Base-by-base conservation (phyloP, 139 green algal genomes). In the Haematococcus lacustris region DNA sequence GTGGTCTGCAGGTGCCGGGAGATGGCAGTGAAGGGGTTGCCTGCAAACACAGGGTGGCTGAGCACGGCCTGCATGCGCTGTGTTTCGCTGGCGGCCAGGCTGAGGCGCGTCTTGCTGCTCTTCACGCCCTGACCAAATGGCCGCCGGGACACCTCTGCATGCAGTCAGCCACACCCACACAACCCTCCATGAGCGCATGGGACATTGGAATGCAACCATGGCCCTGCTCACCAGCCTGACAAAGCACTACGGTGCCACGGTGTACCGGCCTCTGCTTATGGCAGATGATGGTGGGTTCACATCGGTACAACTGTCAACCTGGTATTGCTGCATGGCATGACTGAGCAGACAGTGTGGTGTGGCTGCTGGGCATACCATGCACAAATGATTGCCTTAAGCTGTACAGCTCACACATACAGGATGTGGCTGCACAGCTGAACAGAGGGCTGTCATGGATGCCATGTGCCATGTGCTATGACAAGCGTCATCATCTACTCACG, bases 11-110 rank as follows among this genome's bases (percentile, higher is more conserved):
- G 71, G 68, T 88, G 83, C 40, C 53, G 76, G 2, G 35, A 71
- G n/a, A 88, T 67, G 1, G 83, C 83, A 50, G 74, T 70, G 9
- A 88, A 51, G 13, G 83, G 83, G 51, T 88, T 77, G 21, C 68
- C 62, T 25, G 78, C 35, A 39, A 86, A 88, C 35, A 77, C 68
- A 6, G 83, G 81, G 80, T 88, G 75, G 26, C 53, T 25, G 41
- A 88, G 37, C 51, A 87, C 83, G 41, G 73, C 60, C 61, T 79
- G 71, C 65, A 87, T 53, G 38, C 83, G 74, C 30, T 34, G 6
- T 2, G 72, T 68, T 75, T 88, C 83, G 4, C 17, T 69, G 30
- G 34, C 63, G 37, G 50, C 25, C 5, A 69, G n/a, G 35, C n/a
- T 37, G 30, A 23, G 21, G 4, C 63, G 26, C 3, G 37, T 23